Evolutionary conservation across 192 early-diverging fungal genomes (phyloP).

Genomic region (Rhizophagus clarus): DNA sequence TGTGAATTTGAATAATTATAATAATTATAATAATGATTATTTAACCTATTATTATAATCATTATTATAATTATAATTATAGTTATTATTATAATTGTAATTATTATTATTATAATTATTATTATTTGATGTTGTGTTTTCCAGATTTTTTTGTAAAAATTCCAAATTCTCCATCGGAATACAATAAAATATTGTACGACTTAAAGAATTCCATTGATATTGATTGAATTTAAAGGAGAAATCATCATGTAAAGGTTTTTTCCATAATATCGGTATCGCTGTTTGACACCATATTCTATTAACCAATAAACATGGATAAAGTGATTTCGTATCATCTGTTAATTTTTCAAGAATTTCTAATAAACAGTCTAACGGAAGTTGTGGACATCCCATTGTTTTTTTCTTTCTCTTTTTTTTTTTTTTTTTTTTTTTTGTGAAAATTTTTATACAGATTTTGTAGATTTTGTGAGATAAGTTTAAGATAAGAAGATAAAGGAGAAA

Average conservation of each 20-base stretch:
- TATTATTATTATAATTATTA: too few relatives aligned
- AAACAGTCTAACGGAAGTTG: background rate
- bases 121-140: too few relatives aligned
- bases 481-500: too few relatives aligned
- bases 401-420: too few relatives aligned
- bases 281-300: constrained; percentile 5
- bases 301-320: background rate
- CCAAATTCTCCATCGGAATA: background rate
- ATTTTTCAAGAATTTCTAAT: background rate
- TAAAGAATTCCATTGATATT: background rate
- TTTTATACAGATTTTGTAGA: too few relatives aligned
- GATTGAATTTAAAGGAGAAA: background rate
- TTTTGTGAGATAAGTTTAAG: too few relatives aligned
- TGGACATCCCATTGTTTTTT: background rate
- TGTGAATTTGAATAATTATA: too few relatives aligned
- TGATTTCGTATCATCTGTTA: background rate
- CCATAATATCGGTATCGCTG: background rate
- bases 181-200: background rate
- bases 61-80: too few relatives aligned
- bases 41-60: too few relatives aligned
- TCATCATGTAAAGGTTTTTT: background rate
- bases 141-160: background rate
- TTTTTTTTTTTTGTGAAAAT: too few relatives aligned
- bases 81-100: too few relatives aligned
- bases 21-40: too few relatives aligned